Evolutionary conservation across 2,329 filamentous ascomycete species (phyloP).

Genomic region (Microsporum audouinii): DNA sequence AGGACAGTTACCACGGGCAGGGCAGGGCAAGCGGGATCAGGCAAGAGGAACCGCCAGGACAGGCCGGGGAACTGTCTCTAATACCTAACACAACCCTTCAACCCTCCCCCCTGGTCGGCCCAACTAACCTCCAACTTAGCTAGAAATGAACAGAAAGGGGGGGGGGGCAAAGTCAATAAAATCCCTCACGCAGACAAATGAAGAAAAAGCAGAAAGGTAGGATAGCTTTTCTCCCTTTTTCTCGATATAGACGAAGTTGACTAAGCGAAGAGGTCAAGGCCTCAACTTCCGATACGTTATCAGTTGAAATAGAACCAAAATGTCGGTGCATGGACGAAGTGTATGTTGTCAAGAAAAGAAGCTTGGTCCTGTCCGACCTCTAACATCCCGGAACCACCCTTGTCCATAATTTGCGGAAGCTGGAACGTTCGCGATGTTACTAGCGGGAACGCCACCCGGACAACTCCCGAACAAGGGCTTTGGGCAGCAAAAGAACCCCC

Average conservation of each 20-base stretch:
- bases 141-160: neutral
- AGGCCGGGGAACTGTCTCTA: neutral
- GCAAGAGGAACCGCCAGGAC: neutral
- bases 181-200: neutral
- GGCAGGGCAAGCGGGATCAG: neutral
- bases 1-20: neutral
- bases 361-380: neutral
- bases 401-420: neutral
- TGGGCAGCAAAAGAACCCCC: conserved; percentile 3
- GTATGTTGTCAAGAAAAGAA: neutral
- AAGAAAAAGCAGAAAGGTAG: neutral
- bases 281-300: neutral
- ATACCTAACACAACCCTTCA: neutral
- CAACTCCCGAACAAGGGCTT: conserved; percentile 1
- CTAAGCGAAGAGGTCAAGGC: neutral
- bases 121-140: neutral
- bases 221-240: neutral
- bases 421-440: neutral
- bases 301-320: neutral
- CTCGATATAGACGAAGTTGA: neutral
- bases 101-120: neutral
- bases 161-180: neutral
- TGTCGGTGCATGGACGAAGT: neutral
- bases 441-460: conserved; percentile 3
- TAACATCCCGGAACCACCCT: neutral